phyloP scores from a whole-genome alignment of 768 basidiomycete genomes.

The Lactifluus volemus region DNA sequence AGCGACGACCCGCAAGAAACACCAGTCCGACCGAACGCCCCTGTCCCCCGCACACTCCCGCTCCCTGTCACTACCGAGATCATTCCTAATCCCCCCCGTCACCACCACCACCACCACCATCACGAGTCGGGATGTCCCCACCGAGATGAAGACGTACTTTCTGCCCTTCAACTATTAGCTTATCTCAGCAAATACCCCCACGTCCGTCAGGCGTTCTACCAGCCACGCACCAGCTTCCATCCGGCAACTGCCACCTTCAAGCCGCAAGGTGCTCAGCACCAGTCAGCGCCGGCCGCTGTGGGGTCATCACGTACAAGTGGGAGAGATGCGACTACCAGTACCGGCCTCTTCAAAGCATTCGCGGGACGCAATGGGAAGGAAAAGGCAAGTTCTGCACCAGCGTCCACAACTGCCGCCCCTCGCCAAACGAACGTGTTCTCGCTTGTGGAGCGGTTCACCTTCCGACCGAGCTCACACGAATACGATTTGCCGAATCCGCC shows the following conservation, averaged over 20 bases:
- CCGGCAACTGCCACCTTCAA: slow-evolving; percentile 46
- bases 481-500: slow-evolving; percentile 57
- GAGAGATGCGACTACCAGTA: neutral
- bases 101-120: slow-evolving; percentile 30
- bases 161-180: slow-evolving; percentile 86
- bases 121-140: slow-evolving; percentile 52
- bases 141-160: slow-evolving; percentile 88
- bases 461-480: slow-evolving; percentile 80
- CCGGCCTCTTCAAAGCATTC: slow-evolving; percentile 38
- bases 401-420: slow-evolving; percentile 22
- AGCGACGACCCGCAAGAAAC: slow-evolving; percentile 19
- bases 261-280: slow-evolving; percentile 17
- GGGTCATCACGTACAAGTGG: slow-evolving; percentile 11
- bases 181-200: slow-evolving; percentile 98
- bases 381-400: slow-evolving; percentile 28
- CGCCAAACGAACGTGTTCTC: slow-evolving; percentile 90
- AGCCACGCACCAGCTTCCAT: slow-evolving; percentile 73
- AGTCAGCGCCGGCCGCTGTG: slow-evolving; percentile 7
- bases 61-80: slow-evolving; percentile 16
- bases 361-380: slow-evolving; percentile 42
- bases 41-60: slow-evolving; percentile 12
- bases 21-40: slow-evolving; percentile 17
- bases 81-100: slow-evolving; percentile 19
- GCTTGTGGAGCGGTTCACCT: slow-evolving; percentile 93
- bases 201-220: slow-evolving; percentile 92